These are phyloP conservation scores for Lasiosphaeria ovina DNA, from an alignment of 495 filamentous ascomycete species.

Conservation along the genomic window DNA sequence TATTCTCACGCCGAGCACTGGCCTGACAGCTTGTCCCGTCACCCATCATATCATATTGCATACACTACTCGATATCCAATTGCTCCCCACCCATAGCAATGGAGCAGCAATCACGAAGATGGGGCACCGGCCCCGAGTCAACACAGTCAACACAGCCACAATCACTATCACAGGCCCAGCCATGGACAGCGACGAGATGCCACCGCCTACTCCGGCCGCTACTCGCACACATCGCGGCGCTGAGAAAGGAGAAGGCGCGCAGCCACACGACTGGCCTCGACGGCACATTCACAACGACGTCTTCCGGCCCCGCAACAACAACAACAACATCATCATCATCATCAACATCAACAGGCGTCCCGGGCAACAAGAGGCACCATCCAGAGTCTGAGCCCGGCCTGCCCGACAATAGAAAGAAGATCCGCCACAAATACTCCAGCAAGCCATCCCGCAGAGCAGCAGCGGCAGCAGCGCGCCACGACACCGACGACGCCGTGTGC, in stretches of 20 bases:
- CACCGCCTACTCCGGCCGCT: constrained; percentile 56
- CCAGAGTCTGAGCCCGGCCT: too few relatives aligned
- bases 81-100: too few relatives aligned
- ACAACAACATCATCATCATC: too few relatives aligned
- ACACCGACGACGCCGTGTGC: not conserved
- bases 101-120: too few relatives aligned
- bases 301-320: not conserved
- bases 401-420: constrained; percentile 14
- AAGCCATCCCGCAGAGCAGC: constrained; percentile 17
- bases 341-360: constrained; percentile 17
- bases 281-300: not conserved
- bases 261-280: not conserved
- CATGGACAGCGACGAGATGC: constrained; percentile 58
- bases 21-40: too few relatives aligned
- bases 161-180: constrained; percentile 18
- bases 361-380: constrained; percentile 6
- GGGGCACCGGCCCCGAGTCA: not conserved
- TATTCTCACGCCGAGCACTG: too few relatives aligned
- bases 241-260: constrained; percentile 42
- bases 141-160: not conserved
- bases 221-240: constrained; percentile 48
- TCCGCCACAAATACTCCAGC: constrained; percentile 23
- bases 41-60: too few relatives aligned
- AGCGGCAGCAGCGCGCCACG: constrained; percentile 5
- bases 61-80: too few relatives aligned